Percentiles rank a stretch among this genome's conserved stretches.
phyloP scores from a whole-genome alignment of 129 eudicot genomes.

The Artemisia tridentata region DNA sequence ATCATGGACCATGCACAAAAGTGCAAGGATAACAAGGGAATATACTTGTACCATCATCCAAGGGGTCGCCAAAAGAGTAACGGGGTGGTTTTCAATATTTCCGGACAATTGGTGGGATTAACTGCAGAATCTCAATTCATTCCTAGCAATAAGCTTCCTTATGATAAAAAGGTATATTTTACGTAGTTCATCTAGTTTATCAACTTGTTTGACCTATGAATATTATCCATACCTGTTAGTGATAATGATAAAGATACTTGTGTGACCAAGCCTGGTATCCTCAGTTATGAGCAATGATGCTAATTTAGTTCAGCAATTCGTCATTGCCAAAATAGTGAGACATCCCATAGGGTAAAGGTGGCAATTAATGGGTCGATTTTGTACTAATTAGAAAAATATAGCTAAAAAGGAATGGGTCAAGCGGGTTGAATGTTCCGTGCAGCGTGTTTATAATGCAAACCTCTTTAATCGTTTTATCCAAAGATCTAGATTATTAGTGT shows the following conservation, averaged over 20 bases:
- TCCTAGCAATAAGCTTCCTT: slow-evolving; percentile 22
- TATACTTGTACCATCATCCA: slow-evolving; percentile 23
- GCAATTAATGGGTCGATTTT: no score
- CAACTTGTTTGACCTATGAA: background rate
- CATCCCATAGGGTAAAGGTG: no score
- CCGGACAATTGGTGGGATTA: slow-evolving; percentile 25
- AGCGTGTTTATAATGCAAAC: no score
- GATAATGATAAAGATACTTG: background rate
- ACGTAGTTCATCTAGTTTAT: background rate
- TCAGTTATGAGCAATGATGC: no score
- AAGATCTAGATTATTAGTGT: no score
- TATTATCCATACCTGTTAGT: no score
- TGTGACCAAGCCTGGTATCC: background rate
- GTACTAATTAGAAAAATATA: no score
- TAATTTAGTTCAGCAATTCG: no score
- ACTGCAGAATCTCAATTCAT: slow-evolving; percentile 22
- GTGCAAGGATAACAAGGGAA: slow-evolving; percentile 29
- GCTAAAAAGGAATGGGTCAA: no score
- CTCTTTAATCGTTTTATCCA: no score
- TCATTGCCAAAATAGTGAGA: no score
- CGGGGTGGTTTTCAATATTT: slow-evolving; percentile 29
- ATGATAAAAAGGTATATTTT: slow-evolving; percentile 26
- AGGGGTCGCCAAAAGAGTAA: slow-evolving; percentile 22
- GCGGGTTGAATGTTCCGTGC: no score
- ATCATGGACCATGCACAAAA: slow-evolving; percentile 28